phyloP scores from a whole-genome alignment of 352 stramenopile species.

The Globisporangium emineosum region DNA sequence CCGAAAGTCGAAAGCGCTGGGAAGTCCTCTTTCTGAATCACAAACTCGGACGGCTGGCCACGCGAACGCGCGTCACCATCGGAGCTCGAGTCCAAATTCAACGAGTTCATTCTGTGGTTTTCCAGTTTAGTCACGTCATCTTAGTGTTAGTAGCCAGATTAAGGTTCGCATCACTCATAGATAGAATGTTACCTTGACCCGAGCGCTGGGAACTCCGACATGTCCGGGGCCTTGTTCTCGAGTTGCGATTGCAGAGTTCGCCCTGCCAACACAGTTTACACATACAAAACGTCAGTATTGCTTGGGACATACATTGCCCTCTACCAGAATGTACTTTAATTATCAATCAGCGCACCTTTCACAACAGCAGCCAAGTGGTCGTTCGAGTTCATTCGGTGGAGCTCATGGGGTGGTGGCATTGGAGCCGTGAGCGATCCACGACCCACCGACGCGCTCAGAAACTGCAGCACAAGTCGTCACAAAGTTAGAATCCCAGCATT shows the following conservation, averaged over 20 bases:
- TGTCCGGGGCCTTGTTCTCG: constrained; percentile 76
- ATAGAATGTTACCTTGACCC: constrained; percentile 41
- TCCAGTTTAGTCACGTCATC: background rate
- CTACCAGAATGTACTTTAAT: background rate
- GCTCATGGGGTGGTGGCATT: constrained; percentile 39
- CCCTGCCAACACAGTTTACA: constrained; percentile 24
- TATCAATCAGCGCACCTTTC: constrained; percentile 25
- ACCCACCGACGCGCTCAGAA: constrained; percentile 42
- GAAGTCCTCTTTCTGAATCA: constrained; percentile 88
- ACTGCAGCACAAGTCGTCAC: constrained; percentile 32
- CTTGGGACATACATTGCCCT: background rate
- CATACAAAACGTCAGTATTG: background rate
- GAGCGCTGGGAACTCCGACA: constrained; percentile 82
- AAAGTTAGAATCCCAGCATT: background rate
- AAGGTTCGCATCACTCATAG: background rate
- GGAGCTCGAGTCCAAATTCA: constrained; percentile 48
- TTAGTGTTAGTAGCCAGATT: background rate
- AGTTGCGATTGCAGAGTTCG: constrained; percentile 43
- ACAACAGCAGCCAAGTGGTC: constrained; percentile 28
- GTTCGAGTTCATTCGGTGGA: constrained; percentile 62
- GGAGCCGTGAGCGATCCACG: constrained; percentile 23
- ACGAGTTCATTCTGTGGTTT: constrained; percentile 47
- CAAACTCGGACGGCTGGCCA: constrained; percentile 68
- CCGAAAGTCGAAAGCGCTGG: constrained; percentile 75
- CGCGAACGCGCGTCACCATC: constrained; percentile 33